Evolutionary conservation across 2,329 filamentous ascomycete species (phyloP).

Genomic region (Zymoseptoria ardabiliae): DNA sequence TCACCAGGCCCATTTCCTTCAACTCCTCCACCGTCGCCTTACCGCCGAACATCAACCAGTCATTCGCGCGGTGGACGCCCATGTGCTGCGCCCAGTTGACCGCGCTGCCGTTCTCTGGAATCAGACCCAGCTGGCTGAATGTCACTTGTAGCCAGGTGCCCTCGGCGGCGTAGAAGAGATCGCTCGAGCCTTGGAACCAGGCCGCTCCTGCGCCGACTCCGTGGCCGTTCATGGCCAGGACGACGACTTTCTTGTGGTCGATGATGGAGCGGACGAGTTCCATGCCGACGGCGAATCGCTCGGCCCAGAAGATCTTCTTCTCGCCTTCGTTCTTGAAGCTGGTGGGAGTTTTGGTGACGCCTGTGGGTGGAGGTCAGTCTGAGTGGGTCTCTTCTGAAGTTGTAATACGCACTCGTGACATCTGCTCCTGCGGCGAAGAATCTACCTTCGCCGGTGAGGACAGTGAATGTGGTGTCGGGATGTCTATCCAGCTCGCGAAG

Average conservation of each 20-base stretch:
- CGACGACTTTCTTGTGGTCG: conserved; percentile 24
- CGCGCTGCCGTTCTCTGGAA: conserved; percentile 22
- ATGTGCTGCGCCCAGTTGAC: conserved; percentile 21
- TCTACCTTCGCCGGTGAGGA: conserved; percentile 24
- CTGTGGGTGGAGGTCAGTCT: neutral
- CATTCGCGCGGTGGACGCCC: conserved; percentile 22
- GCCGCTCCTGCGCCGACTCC: conserved; percentile 24
- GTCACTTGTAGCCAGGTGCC: conserved; percentile 23
- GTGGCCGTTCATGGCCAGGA: conserved; percentile 23
- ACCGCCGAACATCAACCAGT: conserved; percentile 23
- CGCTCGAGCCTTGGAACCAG: conserved; percentile 23
- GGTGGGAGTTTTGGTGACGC: conserved; percentile 8
- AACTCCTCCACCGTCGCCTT: conserved; percentile 21
- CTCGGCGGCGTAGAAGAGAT: conserved; percentile 24
- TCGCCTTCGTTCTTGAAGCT: conserved; percentile 22
- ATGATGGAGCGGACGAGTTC: conserved; percentile 23
- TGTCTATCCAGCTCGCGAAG: conserved; percentile 22
- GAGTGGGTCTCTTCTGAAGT: neutral
- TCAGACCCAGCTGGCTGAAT: conserved; percentile 22
- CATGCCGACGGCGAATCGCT: conserved; percentile 17
- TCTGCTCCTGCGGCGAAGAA: conserved; percentile 24
- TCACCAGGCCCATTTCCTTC: conserved; percentile 22
- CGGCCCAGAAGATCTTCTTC: conserved; percentile 22
- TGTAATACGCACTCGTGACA: conserved; percentile 12
- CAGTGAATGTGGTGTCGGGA: conserved; percentile 22